A percentile compares a stretch with the other conserved stretches of the same genome.
Evolutionary conservation across 2,329 filamentous ascomycete genomes (phyloP).

Genomic region (Aspergillus cejpii): DNA sequence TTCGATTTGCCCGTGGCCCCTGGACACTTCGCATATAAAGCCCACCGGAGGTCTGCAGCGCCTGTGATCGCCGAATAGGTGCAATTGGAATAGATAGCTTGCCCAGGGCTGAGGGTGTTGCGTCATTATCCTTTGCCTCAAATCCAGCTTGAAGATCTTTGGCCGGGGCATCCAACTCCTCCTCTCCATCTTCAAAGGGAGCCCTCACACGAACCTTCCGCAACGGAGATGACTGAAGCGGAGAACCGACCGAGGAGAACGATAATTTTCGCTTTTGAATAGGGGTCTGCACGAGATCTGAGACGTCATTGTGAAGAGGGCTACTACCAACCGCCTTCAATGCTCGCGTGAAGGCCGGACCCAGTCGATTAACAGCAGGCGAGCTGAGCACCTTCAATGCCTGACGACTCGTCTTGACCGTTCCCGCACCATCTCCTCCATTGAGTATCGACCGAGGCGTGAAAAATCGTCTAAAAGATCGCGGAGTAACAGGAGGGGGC

Average conservation of each 20-base stretch:
- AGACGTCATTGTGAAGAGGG: conserved; percentile 23
- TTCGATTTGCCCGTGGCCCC: conserved; percentile 25
- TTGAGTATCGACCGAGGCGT: conserved; percentile 43
- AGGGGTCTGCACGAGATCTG: conserved; percentile 33
- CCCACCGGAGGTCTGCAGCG: conserved; percentile 33
- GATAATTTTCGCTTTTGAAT: conserved; percentile 44
- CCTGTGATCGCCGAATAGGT: conserved; percentile 33
- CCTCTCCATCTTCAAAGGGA: conserved; percentile 27
- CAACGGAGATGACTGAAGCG: conserved; percentile 46
- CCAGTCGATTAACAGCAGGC: conserved; percentile 39
- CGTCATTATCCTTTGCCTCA: conserved; percentile 13
- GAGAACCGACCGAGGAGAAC: conserved; percentile 42
- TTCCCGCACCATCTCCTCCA: conserved; percentile 28
- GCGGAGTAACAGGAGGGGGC: conserved; percentile 45
- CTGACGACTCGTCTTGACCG: conserved; percentile 39
- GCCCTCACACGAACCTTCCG: conserved; percentile 36
- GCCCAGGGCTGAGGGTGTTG: conserved; percentile 11
- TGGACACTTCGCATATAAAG: conserved; percentile 36
- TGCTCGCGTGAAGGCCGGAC: conserved; percentile 38
- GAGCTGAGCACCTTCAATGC: conserved; percentile 41
- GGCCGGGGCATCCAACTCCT: conserved; percentile 24
- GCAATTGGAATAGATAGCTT: conserved; percentile 24
- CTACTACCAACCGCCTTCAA: conserved; percentile 28
- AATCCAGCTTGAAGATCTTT: conserved; percentile 23
- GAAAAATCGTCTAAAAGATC: conserved; percentile 47